Conservation (phyloP, 345 rosid species). For the Erysimum cheiranthoides region DNA sequence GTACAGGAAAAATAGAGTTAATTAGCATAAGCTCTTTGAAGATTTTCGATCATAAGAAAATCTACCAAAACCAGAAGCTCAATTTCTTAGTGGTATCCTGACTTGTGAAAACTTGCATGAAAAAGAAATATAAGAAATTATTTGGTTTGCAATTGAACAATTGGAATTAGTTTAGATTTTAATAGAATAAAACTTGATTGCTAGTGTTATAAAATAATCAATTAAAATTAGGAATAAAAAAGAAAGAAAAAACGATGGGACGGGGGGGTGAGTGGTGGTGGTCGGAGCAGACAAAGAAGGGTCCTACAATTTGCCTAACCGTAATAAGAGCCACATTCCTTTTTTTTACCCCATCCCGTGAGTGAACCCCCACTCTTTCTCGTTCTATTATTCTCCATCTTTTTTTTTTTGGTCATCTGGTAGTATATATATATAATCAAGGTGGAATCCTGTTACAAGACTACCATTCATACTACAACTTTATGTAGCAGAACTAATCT, state of each 20-base stretch:
- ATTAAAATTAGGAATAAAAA: background rate
- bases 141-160: background rate
- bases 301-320: slow-evolving; percentile 37
- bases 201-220: background rate
- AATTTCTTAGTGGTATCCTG: background rate
- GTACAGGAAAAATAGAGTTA: background rate
- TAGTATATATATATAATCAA: no score
- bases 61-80: background rate
- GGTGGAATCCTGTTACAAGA: no score
- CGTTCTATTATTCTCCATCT: slow-evolving; percentile 26
- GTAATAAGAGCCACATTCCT: slow-evolving; percentile 28
- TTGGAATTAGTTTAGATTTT: background rate
- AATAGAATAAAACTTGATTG: background rate
- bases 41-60: background rate
- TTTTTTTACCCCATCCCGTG: slow-evolving; percentile 25
- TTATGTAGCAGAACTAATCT: no score
- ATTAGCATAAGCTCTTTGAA: background rate
- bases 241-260: slow-evolving; percentile 6
- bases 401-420: no score
- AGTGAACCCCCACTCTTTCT: slow-evolving; percentile 38
- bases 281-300: slow-evolving; percentile 39
- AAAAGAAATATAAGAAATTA: background rate
- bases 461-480: no score
- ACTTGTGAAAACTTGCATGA: background rate
- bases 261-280: slow-evolving; percentile 26